Evolutionary conservation across 805 yeast species (phyloP), one percentile per base, ranked within the genome.

Genomic region (Scheffersomyces spartinae): DNA sequence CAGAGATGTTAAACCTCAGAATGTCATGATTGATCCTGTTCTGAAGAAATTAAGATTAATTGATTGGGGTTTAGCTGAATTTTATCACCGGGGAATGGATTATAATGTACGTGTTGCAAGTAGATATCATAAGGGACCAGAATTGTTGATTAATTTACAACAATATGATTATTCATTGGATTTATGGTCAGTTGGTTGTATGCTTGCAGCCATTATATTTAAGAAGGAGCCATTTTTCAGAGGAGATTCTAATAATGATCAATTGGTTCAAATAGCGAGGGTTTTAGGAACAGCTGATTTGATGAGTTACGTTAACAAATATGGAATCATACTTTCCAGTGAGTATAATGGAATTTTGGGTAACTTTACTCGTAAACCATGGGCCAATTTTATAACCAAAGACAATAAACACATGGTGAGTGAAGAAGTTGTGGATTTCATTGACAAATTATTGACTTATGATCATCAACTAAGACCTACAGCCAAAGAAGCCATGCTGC

Each of bases 51-150:
- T 86, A 39, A 68, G 94, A 35, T 66, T 85, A 36, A 85, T 86
- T 28, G 96, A 86, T 52, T 86, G 95, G 95, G 96, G 96, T 6
- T 57, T 86, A 26, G 95, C 96, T 6, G 96, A 86, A 49, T 85
- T 83, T 47, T 85, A 85, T 45, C 95, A 86, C 47, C 74, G 83
- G 13, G 84, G 84, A 9, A 79, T 73, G 47, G 94, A 83, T 42
- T 86, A 82, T 44, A 86, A 86, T 44, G 95, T 86, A 12, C 67
- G 96, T 36, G 96, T 86, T 10, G 95, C 96, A 2, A 82, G 94
- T 4, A 60, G 96, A 38, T 84, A 83, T 48, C 86, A 79, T 52
- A 86, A 86, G 52, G 95, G 95, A 3, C 96, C 96, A 3, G 96
- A 86, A 47, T 56, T 86, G 30, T 61, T 86, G 32, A 84, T 85